phyloP scores from a whole-genome alignment of 2,329 filamentous ascomycete species.

The Phialophora expanda region DNA sequence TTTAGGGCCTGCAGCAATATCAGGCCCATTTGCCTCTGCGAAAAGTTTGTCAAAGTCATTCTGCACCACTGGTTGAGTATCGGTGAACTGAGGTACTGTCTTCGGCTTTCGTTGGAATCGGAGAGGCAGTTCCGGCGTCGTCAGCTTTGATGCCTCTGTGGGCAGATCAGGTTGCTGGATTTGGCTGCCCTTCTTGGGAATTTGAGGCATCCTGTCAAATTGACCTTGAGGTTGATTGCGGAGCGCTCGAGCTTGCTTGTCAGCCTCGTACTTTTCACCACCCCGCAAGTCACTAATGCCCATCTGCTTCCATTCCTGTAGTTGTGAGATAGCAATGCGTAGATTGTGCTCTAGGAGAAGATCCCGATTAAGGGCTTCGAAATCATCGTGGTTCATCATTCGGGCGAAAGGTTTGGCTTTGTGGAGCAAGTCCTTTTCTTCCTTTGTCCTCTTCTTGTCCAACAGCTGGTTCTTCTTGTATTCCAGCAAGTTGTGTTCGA shows the following conservation, averaged over 20 bases:
- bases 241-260: slow-evolving; percentile 78
- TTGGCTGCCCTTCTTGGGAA: slow-evolving; percentile 67
- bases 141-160: slow-evolving; percentile 74
- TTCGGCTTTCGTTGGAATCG: slow-evolving; percentile 57
- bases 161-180: slow-evolving; percentile 70
- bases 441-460: slow-evolving; percentile 95
- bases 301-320: slow-evolving; percentile 91
- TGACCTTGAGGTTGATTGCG: slow-evolving; percentile 71
- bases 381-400: slow-evolving; percentile 95
- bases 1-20: slow-evolving; percentile 43
- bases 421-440: slow-evolving; percentile 87
- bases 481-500: slow-evolving; percentile 90
- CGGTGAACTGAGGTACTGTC: slow-evolving; percentile 44
- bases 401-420: slow-evolving; percentile 95
- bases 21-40: slow-evolving; percentile 59
- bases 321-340: slow-evolving; percentile 82
- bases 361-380: slow-evolving; percentile 81
- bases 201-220: slow-evolving; percentile 79
- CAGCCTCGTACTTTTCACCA: slow-evolving; percentile 90
- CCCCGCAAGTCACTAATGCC: slow-evolving; percentile 82
- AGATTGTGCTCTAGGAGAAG: slow-evolving; percentile 90
- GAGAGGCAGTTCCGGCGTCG: slow-evolving; percentile 77
- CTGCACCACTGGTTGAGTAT: slow-evolving; percentile 44
- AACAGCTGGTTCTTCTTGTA: slow-evolving; percentile 87
- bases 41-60: slow-evolving; percentile 62